A percentile compares a stretch with the other conserved stretches of the same genome.
Evolutionary conservation across 176 grass and related monocot species (phyloP).

Genomic region (Oryza australiensis): DNA sequence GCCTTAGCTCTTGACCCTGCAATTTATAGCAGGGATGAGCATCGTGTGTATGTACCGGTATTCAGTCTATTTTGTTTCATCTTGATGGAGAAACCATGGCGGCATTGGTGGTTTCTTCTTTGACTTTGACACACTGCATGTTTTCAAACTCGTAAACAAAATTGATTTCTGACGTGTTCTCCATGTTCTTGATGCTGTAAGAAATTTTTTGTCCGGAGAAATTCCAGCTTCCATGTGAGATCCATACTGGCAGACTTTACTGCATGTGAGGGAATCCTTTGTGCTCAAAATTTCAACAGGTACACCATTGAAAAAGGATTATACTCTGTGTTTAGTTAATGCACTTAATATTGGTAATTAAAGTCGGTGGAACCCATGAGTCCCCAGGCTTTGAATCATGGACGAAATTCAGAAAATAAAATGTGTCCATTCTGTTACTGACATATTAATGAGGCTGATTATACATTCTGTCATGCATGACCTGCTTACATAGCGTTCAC

Average conservation of each 20-base stretch:
- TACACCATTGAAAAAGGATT: not conserved
- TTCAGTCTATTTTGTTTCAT: not conserved
- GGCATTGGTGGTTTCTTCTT: not conserved
- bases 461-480: conserved; percentile 4
- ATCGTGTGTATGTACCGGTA: not conserved
- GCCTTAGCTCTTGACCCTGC: conserved; percentile 10
- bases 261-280: conserved; percentile 40
- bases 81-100: not conserved
- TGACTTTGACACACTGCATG: conserved; percentile 35
- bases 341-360: not conserved
- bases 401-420: not conserved
- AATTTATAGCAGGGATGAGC: conserved; percentile 30
- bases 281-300: conserved; percentile 17
- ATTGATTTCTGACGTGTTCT: conserved; percentile 12
- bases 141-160: conserved; percentile 38
- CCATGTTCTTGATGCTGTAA: conserved; percentile 39
- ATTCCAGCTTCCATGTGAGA: conserved; percentile 37
- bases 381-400: not conserved
- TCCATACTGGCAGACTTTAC: conserved; percentile 3
- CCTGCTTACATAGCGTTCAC: not conserved
- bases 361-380: conserved; percentile 14
- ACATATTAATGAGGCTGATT: not conserved
- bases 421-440: not conserved
- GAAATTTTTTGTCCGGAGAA: not conserved
- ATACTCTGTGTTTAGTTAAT: not conserved